A percentile compares a stretch with the other conserved stretches of the same genome.
phyloP scores from a whole-genome alignment of 1,284 basidiomycete genomes.

The Lignosus rhinocerotis region DNA sequence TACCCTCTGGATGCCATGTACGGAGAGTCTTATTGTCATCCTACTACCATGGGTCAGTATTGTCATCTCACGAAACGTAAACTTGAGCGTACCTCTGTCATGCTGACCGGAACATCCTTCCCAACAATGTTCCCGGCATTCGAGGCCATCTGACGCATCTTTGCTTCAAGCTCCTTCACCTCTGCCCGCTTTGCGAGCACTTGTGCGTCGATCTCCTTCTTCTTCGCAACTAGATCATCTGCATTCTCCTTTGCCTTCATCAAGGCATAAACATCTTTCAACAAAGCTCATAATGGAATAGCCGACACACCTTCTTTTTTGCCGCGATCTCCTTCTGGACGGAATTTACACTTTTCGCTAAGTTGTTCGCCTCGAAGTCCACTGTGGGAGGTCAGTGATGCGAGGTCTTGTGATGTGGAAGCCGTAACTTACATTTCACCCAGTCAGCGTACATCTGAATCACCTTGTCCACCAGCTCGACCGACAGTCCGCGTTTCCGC shows the following conservation, averaged over 20 bases:
- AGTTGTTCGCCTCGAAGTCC: constrained; percentile 80
- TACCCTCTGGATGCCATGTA: constrained; percentile 88
- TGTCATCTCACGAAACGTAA: background rate
- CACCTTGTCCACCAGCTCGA: constrained; percentile 93
- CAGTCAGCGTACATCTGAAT: constrained; percentile 91
- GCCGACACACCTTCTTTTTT: constrained; percentile 80
- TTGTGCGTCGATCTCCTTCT: constrained; percentile 79
- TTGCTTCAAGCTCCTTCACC: constrained; percentile 74
- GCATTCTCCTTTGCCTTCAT: constrained; percentile 86
- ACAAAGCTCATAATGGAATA: background rate
- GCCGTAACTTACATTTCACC: constrained; percentile 75
- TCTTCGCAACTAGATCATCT: constrained; percentile 80
- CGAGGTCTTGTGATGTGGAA: background rate
- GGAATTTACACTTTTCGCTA: constrained; percentile 85
- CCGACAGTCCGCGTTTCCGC: constrained; percentile 85
- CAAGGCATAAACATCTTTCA: background rate
- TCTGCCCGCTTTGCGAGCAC: constrained; percentile 79
- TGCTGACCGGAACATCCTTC: constrained; percentile 81
- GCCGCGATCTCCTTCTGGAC: constrained; percentile 92
- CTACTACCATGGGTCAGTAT: constrained; percentile 38
- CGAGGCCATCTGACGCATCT: constrained; percentile 80
- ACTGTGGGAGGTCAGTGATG: constrained; percentile 44
- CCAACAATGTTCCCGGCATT: constrained; percentile 94
- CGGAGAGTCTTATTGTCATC: constrained; percentile 87
- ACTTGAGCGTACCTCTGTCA: constrained; percentile 72